A percentile compares a stretch with the other conserved stretches of the same genome.
Evolutionary conservation across 306 rosid species (phyloP).

Genomic region (Begonia loranthoides): DNA sequence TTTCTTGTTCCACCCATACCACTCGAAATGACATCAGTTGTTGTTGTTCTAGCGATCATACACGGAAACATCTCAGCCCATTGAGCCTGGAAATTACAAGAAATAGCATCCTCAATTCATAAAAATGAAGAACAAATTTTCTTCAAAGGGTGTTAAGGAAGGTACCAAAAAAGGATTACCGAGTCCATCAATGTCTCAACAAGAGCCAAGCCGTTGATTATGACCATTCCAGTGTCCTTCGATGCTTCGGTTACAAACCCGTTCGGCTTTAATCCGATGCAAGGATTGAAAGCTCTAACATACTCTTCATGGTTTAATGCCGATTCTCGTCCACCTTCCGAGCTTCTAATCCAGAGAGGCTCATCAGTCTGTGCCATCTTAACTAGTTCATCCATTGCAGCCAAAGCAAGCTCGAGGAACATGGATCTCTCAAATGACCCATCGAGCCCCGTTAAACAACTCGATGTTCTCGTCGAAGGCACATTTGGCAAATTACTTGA

Average conservation of each 20-base stretch:
- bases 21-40: conserved; percentile 54
- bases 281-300: conserved; percentile 44
- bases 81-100: conserved; percentile 31
- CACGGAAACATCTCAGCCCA: conserved; percentile 94
- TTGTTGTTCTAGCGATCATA: conserved; percentile 52
- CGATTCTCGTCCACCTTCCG: conserved; percentile 50
- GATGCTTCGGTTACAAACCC: conserved; percentile 68
- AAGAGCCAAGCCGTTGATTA: conserved; percentile 62
- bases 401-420: conserved; percentile 69
- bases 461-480: conserved; percentile 5
- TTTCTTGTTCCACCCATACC: conserved; percentile 81
- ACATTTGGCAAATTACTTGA: conserved; percentile 24
- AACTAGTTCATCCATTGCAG: conserved; percentile 89
- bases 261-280: conserved; percentile 57
- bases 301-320: conserved; percentile 67
- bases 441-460: conserved; percentile 19
- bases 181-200: conserved; percentile 83
- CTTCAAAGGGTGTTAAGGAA: too few relatives aligned
- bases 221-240: conserved; percentile 61
- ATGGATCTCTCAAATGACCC: conserved; percentile 62
- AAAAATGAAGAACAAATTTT: neutral
- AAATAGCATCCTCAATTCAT: neutral
- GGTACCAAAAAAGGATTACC: conserved; percentile 39
- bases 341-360: conserved; percentile 66
- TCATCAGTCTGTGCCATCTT: conserved; percentile 57